Conservation (phyloP, 208 protist genomes). For the Willaertia magna region DNA sequence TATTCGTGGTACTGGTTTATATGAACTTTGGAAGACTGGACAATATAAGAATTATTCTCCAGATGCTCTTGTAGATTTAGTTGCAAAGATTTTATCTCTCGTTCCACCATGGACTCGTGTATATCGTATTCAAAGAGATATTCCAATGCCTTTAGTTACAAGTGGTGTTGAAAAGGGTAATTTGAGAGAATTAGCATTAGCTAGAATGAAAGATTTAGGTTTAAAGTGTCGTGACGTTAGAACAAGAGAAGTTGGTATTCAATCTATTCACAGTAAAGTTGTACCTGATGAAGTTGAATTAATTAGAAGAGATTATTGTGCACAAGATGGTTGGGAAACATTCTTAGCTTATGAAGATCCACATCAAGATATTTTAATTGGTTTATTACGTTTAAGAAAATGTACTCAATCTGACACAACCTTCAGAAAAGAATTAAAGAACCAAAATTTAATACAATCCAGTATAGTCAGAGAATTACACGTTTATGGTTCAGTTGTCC, state of each 20-base stretch:
- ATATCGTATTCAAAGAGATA: conserved; percentile 94
- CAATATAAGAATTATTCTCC: conserved; percentile 79
- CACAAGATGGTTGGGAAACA: conserved; percentile 72
- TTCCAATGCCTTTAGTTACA: conserved; percentile 92
- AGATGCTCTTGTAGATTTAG: conserved; percentile 70
- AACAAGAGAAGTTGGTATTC: conserved; percentile 64
- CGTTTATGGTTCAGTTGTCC: conserved; percentile 56
- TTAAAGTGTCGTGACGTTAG: conserved; percentile 78
- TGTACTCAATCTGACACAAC: neutral
- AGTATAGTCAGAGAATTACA: conserved; percentile 70
- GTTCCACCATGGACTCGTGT: conserved; percentile 97
- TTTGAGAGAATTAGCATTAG: conserved; percentile 82
- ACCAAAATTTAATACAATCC: neutral
- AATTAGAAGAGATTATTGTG: conserved; percentile 60
- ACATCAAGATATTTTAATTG: conserved; percentile 66
- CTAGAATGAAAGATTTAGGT: conserved; percentile 67
- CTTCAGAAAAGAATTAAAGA: neutral
- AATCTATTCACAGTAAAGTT: neutral
- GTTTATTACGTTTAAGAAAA: conserved; percentile 39
- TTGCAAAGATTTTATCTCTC: conserved; percentile 76
- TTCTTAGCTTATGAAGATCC: conserved; percentile 77
- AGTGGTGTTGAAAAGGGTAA: conserved; percentile 91
- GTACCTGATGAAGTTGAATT: conserved; percentile 44
- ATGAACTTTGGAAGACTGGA: conserved; percentile 87
- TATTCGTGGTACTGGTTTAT: conserved; percentile 91